phyloP scores from a whole-genome alignment of 108 stramenopile species.

The Cyclotella kingstonii region DNA sequence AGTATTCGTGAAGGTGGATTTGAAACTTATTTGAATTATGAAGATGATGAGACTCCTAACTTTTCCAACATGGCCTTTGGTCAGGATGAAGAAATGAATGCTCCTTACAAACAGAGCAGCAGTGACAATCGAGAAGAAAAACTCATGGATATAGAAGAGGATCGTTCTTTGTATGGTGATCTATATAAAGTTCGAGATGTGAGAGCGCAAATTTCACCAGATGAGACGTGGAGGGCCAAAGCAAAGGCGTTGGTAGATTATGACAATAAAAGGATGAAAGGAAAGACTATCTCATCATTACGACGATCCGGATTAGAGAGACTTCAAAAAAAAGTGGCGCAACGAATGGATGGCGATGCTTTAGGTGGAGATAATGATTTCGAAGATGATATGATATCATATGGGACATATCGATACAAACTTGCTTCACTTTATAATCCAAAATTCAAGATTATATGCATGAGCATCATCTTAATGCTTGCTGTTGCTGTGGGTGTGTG shows the following conservation, averaged over 20 bases:
- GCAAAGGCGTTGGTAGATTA: not conserved
- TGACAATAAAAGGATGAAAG: not conserved
- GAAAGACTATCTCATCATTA: not conserved
- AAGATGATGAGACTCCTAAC: slow-evolving; percentile 18
- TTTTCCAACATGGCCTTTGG: slow-evolving; percentile 4
- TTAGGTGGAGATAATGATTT: slow-evolving; percentile 1
- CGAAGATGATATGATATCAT: slow-evolving; percentile 2
- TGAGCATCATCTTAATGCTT: not conserved
- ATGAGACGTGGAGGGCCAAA: slow-evolving; percentile 22
- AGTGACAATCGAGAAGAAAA: slow-evolving; percentile 5
- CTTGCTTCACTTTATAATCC: not conserved
- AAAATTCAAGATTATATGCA: slow-evolving; percentile 6
- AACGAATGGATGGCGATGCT: slow-evolving; percentile 3
- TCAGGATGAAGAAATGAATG: not conserved
- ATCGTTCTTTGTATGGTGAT: slow-evolving; percentile 18
- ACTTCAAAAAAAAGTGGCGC: slow-evolving; percentile 2
- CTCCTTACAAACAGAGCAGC: not conserved
- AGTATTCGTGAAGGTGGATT: slow-evolving; percentile 44
- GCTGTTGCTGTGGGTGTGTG: slow-evolving; percentile 8
- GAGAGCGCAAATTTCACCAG: slow-evolving; percentile 12
- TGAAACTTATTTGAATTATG: slow-evolving; percentile 30
- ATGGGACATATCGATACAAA: not conserved
- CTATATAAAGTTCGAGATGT: slow-evolving; percentile 25
- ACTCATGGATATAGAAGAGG: slow-evolving; percentile 23
- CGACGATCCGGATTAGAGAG: not conserved